phyloP scores from a whole-genome alignment of 495 filamentous ascomycete genomes.

The Parmelia sp. region DNA sequence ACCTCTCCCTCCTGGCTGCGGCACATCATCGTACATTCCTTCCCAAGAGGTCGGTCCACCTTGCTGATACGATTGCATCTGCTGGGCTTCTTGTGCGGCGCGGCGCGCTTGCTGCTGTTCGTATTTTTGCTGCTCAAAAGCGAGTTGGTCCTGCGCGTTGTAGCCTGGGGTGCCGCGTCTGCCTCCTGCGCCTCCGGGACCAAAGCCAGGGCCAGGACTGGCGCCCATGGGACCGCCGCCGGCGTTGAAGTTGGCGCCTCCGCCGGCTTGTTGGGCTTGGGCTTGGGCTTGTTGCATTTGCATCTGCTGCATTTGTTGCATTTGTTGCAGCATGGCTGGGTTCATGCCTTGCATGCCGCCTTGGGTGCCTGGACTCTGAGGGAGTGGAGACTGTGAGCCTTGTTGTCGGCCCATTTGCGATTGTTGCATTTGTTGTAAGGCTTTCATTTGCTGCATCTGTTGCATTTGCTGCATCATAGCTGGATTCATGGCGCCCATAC shows the following conservation, averaged over 20 bases:
- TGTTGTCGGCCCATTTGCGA: constrained; percentile 32
- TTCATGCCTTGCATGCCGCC: constrained; percentile 60
- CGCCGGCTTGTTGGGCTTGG: constrained; percentile 20
- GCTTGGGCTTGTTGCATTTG: constrained; percentile 26
- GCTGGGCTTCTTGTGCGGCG: constrained; percentile 45
- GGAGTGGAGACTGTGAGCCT: constrained; percentile 22
- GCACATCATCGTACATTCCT: constrained; percentile 98
- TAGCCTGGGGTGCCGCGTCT: constrained; percentile 48
- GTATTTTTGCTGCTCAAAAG: constrained; percentile 85
- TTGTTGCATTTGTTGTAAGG: constrained; percentile 50
- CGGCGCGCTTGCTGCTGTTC: constrained; percentile 62
- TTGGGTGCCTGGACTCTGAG: constrained; percentile 25
- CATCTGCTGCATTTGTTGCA: constrained; percentile 66
- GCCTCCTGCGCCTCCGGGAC: constrained; percentile 16
- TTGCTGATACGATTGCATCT: constrained; percentile 31
- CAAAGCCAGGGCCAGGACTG: constrained; percentile 19
- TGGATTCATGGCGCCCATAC: constrained; percentile 65
- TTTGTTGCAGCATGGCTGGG: constrained; percentile 80
- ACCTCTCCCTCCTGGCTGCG: constrained; percentile 64
- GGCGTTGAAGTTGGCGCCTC: constrained; percentile 16
- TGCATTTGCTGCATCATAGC: constrained; percentile 87
- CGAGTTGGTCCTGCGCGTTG: constrained; percentile 69
- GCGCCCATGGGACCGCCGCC: constrained; percentile 21
- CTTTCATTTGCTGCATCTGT: constrained; percentile 59
- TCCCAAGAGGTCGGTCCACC: constrained; percentile 82